These are phyloP conservation scores for Trichomonascus vanleenenianus DNA, from an alignment of 805 yeast genomes.

Conservation along the genomic window DNA sequence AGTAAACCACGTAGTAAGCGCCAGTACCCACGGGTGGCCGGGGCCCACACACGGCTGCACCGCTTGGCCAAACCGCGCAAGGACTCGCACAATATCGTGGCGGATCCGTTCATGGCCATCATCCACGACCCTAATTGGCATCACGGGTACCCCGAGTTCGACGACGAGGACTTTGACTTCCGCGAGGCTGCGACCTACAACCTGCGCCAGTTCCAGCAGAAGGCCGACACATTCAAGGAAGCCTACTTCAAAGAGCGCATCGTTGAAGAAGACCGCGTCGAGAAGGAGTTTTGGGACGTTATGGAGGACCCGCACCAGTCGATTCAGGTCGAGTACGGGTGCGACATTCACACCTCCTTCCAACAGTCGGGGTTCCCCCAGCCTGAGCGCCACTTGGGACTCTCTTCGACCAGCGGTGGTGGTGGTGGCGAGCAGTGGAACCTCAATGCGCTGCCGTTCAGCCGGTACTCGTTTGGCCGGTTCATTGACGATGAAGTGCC, in stretches of 20 bases:
- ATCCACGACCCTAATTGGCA: slow-evolving; percentile 34
- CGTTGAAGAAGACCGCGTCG: slow-evolving; percentile 36
- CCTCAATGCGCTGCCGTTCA: slow-evolving; percentile 61
- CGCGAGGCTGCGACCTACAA: slow-evolving; percentile 46
- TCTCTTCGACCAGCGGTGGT: slow-evolving; percentile 1
- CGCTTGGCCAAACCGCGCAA: neutral
- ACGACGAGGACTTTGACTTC: slow-evolving; percentile 31
- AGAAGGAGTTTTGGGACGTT: slow-evolving; percentile 61
- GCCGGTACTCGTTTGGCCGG: slow-evolving; percentile 60
- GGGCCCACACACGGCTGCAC: neutral
- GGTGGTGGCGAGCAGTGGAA: slow-evolving; percentile 56
- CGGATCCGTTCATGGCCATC: slow-evolving; percentile 7
- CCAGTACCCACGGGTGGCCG: neutral
- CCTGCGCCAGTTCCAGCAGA: slow-evolving; percentile 51
- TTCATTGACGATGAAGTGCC: slow-evolving; percentile 60
- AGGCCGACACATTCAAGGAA: slow-evolving; percentile 37
- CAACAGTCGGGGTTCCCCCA: slow-evolving; percentile 77
- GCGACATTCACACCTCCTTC: slow-evolving; percentile 64
- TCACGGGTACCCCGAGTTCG: slow-evolving; percentile 32
- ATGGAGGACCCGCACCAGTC: slow-evolving; percentile 33
- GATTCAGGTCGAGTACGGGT: slow-evolving; percentile 70
- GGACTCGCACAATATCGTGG: no score
- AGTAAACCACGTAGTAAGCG: neutral
- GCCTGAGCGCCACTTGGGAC: slow-evolving; percentile 13
- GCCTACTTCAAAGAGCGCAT: slow-evolving; percentile 9